These are phyloP conservation scores for Phaseolus lunatus DNA, from an alignment of 306 rosid genomes.

Conservation along the genomic window DNA sequence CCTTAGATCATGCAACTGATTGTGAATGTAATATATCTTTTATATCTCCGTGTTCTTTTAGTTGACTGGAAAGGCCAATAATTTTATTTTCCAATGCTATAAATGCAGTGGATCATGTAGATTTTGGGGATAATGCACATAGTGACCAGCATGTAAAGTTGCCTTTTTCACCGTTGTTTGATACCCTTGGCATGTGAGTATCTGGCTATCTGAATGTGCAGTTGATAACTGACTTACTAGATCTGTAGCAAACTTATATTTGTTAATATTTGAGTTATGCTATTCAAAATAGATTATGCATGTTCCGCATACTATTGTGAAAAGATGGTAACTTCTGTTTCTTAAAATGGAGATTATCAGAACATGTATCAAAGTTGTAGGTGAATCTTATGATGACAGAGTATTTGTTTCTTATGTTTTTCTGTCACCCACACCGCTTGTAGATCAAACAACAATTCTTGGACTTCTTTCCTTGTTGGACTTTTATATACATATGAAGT, in stretches of 20 bases:
- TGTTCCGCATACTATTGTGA: background rate
- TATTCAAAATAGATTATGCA: background rate
- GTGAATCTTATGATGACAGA: conserved; percentile 12
- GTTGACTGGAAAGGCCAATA: conserved; percentile 1
- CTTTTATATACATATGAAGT: background rate
- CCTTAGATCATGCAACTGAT: conserved; percentile 69
- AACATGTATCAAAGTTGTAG: conserved; percentile 6
- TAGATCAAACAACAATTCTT: conserved; percentile 26
- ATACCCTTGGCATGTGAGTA: conserved; percentile 77
- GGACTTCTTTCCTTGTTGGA: background rate
- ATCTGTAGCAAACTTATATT: conserved; percentile 6
- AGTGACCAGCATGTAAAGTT: conserved; percentile 70
- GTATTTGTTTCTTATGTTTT: conserved; percentile 4
- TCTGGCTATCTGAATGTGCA: background rate
- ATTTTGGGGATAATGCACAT: conserved; percentile 60
- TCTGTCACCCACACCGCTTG: background rate
- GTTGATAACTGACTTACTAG: conserved; percentile 8
- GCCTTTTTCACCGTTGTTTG: conserved; percentile 76
- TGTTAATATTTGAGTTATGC: background rate
- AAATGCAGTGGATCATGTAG: conserved; percentile 72
- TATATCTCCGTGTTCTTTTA: conserved; percentile 25
- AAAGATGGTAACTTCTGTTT: background rate
- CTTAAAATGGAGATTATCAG: background rate
- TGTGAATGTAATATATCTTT: conserved; percentile 62
- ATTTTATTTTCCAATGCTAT: conserved; percentile 21